phyloP scores from a whole-genome alignment of 495 filamentous ascomycete species.

The Letharia columbiana region DNA sequence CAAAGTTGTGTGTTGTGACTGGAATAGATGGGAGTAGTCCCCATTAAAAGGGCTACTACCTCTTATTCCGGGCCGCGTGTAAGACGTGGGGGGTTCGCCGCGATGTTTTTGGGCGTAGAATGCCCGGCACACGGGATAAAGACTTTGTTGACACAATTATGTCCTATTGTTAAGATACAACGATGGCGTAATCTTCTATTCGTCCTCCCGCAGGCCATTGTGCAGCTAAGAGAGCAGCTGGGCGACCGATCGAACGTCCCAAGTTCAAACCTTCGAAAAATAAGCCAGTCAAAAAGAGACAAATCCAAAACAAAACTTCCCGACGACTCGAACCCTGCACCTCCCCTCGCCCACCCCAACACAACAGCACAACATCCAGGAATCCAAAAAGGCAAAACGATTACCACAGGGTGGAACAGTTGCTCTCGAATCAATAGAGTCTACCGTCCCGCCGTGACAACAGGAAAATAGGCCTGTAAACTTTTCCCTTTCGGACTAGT shows the following conservation, averaged over 20 bases:
- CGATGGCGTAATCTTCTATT: neutral
- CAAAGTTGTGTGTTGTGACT: too few species aligned
- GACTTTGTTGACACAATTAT: neutral
- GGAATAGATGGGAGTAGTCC: too few species aligned
- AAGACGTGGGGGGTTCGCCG: too few species aligned
- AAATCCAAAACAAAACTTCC: neutral
- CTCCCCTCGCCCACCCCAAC: neutral
- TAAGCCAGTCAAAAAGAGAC: neutral
- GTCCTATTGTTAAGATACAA: neutral
- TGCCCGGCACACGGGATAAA: too few species aligned
- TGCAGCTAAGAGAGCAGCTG: neutral
- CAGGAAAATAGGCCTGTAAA: slow-evolving; percentile 3
- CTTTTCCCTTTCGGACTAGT: neutral
- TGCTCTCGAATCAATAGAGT: neutral
- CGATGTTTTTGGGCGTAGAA: too few species aligned
- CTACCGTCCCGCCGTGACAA: neutral
- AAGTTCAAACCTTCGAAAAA: neutral
- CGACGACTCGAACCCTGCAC: neutral
- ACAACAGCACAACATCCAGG: neutral
- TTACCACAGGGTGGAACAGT: neutral
- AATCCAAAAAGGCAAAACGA: neutral
- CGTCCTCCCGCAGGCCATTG: neutral
- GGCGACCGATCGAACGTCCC: neutral
- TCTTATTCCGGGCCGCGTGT: too few species aligned
- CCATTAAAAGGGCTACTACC: too few species aligned